A percentile compares a stretch with the other conserved stretches of the same genome.
phyloP scores from a whole-genome alignment of 306 rosid genomes.

The Coriaria nepalensis region DNA sequence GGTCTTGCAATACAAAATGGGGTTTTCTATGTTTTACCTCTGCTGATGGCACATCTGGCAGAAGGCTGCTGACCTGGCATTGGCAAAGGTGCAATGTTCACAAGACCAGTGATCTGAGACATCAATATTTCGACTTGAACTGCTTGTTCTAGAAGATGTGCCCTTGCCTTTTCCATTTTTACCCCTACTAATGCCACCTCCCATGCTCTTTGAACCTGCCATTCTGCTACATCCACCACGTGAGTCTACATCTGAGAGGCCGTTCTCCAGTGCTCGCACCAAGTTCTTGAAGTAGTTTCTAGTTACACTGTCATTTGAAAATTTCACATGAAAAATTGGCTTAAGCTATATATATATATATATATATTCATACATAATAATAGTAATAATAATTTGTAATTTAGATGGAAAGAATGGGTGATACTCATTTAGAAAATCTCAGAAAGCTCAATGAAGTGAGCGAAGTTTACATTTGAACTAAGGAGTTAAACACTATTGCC shows the following conservation, averaged over 20 bases:
- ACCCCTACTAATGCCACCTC: constrained; percentile 26
- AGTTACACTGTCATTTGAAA: constrained; percentile 27
- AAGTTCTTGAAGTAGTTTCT: constrained; percentile 42
- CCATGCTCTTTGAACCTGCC: constrained; percentile 26
- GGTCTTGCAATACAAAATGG: constrained; percentile 2
- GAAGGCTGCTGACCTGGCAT: constrained; percentile 17
- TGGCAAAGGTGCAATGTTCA: constrained; percentile 39
- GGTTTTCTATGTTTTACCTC: constrained; percentile 26
- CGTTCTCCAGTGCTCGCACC: constrained; percentile 41
- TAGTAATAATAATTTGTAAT: too few relatives aligned
- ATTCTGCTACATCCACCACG: constrained; percentile 29
- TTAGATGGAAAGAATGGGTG: too few relatives aligned
- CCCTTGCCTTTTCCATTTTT: constrained; percentile 36
- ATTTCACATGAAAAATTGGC: constrained; percentile 3
- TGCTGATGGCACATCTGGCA: constrained; percentile 38
- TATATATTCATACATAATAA: too few relatives aligned
- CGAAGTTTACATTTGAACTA: too few relatives aligned
- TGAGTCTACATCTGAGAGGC: constrained; percentile 32
- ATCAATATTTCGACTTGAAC: constrained; percentile 26
- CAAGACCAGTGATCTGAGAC: constrained; percentile 37
- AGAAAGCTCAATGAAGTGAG: too few relatives aligned
- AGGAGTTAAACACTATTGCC: too few relatives aligned
- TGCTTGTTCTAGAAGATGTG: constrained; percentile 22
- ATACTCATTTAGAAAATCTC: too few relatives aligned
- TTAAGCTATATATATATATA: too few relatives aligned